Base-by-base conservation (phyloP, 768 basidiomycete species). In the Tulasnella sp. region DNA sequence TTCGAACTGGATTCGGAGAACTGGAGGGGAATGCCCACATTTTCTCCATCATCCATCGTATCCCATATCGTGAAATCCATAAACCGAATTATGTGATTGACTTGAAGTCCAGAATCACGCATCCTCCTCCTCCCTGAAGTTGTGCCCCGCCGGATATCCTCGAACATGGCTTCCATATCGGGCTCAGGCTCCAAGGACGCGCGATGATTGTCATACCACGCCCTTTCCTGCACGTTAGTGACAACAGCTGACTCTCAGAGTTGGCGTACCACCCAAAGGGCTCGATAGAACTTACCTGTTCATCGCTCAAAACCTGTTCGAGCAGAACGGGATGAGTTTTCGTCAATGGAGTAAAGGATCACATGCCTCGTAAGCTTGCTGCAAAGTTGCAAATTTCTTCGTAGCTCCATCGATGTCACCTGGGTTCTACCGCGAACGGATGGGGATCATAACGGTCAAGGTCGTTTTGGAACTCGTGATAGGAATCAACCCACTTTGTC, bases 161-260 rank as follows among this genome's bases (percentile, higher is more conserved):
- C 85, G 66, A 91, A 88, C 15, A 95, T 84, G 2, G 78, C 80
- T 45, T 86, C 83, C 45, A 87, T 88, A 69, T 94, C 94, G 43
- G 89, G 81, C 66, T 88, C 86, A 2, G 87, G 86, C 17, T 77
- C 74, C 5, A 92, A 77, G 24, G 87, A 86, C 27, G 86, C 83
- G 60, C 85, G 83, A 70, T 98, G 95, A 3, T 83, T 83, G 71
- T 99, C 96, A 71, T 99, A 99, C 89, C 93, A 99, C 45, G 96
- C 93, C 65, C 96, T 78, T 77, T 98, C 95, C 88, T 95, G n/a
- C 27, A 27, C 24, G 9, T 8, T 9, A 13, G 27, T n/a, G 27
- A n/a, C n/a, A n/a, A n/a, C n/a, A n/a, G n/a, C n/a, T n/a, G n/a
- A n/a, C n/a, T n/a, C n/a, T n/a, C n/a, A n/a, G n/a, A n/a, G n/a